Evolutionary conservation across 768 basidiomycete species (phyloP), one percentile per base, ranked within the genome.

Genomic region (Suillus subalutaceus): DNA sequence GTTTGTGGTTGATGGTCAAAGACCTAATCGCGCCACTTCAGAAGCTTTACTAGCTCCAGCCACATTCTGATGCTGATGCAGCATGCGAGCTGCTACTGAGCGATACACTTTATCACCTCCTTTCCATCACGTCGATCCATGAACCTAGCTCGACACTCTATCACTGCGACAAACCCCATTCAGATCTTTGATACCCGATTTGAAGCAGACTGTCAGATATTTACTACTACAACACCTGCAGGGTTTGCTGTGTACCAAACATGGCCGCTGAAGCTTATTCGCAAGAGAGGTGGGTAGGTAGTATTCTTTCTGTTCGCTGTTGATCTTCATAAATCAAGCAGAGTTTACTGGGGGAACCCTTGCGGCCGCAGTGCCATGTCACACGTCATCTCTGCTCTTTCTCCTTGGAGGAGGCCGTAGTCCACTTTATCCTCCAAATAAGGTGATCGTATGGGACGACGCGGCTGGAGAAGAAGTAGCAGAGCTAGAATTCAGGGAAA

Each of bases 381-480:
- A 96, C 73, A 85, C 88, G 13, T 89, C 93, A 13, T 94, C 93
- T 66, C 80, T 96, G 26, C 82, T 96, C 59, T 94, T 95, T 77
- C 87, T 96, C 57, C 82, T 95, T 63, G 94, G 94, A 59, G 94
- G 94, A 55, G 93, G 94, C 46, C 85, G 89, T 63, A 94, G 92
- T 75, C 94, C 94, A 38, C 85, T 90, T 12, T 96, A 95, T 78
- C 92, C 95, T 37, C 92, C 91, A 37, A 96, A 96, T 79, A 96
- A 97, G 80, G 92, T 96, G 63, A 83, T 96, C 69, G 76, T 97
- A 63, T 96, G 93, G 93, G 91, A 96, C 77, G 94, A 94, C 78
- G 85, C 84, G 4, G 78, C 85, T 4, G 87, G 86, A n/a, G 80
- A 81, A 67, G 92, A 95, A 74, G 90, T 94, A 59, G 93, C 92